phyloP scores from a whole-genome alignment of 495 filamentous ascomycete genomes.

The Haplographium delicatum region DNA sequence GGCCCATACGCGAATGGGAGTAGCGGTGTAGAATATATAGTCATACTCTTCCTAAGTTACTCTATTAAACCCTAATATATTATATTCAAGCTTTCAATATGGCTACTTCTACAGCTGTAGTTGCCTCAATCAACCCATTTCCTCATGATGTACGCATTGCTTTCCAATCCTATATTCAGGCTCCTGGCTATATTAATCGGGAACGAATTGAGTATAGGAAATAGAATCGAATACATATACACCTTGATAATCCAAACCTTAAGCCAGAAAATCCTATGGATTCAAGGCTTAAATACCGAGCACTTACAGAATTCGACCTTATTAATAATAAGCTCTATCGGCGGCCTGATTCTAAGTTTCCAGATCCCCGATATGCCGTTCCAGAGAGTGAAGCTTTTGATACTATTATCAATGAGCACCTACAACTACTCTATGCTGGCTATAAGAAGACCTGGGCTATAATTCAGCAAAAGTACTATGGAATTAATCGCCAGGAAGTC shows the following conservation, averaged over 20 bases:
- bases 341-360: neutral
- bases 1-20: no score
- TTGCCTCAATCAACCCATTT: no score
- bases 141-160: neutral
- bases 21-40: no score
- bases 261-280: neutral
- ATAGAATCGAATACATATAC: neutral
- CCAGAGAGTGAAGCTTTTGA: neutral
- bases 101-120: no score
- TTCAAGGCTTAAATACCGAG: neutral
- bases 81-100: no score
- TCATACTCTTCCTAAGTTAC: no score
- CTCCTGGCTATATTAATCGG: neutral
- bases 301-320: neutral
- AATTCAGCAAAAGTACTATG: neutral
- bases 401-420: neutral
- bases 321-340: neutral
- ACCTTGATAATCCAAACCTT: neutral
- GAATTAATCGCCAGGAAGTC: neutral
- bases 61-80: no score
- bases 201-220: neutral
- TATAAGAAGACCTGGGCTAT: neutral
- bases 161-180: neutral
- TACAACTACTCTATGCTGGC: neutral
- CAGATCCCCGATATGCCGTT: neutral